Conservation (phyloP, 345 rosid species). For the Camelina hispida region DNA sequence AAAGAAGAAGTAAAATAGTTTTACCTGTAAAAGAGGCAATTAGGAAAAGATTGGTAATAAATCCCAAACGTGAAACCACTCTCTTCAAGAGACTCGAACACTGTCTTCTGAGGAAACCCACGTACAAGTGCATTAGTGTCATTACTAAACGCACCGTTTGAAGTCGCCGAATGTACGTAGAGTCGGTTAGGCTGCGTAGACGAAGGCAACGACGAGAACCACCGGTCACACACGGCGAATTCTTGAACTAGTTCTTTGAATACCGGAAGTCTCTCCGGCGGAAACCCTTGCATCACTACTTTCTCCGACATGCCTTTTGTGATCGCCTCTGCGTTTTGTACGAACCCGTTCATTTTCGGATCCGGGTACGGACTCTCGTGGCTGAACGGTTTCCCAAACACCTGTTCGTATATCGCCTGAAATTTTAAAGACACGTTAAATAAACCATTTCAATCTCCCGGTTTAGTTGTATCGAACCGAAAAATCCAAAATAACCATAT, state of each 20-base stretch:
- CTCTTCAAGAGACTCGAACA: constrained; percentile 75
- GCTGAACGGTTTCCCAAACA: constrained; percentile 59
- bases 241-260: constrained; percentile 61
- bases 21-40: constrained; percentile 66
- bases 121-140: constrained; percentile 52
- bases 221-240: constrained; percentile 78
- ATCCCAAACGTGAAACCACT: constrained; percentile 61
- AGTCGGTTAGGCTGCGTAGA: constrained; percentile 75
- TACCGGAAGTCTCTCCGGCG: constrained; percentile 66
- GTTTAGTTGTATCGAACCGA: constrained; percentile 10
- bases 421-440: neutral
- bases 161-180: constrained; percentile 73
- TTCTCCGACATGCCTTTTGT: constrained; percentile 56
- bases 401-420: constrained; percentile 72
- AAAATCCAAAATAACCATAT: neutral
- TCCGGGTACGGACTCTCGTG: constrained; percentile 31
- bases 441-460: neutral
- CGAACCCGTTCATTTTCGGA: constrained; percentile 68
- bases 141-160: constrained; percentile 66
- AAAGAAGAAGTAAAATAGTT: neutral
- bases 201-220: constrained; percentile 76
- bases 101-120: constrained; percentile 76
- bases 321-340: constrained; percentile 59
- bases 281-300: constrained; percentile 81
- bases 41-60: constrained; percentile 62